Evolutionary conservation across 441 rosid genomes (phyloP).

Genomic region (Populus hybrid): DNA sequence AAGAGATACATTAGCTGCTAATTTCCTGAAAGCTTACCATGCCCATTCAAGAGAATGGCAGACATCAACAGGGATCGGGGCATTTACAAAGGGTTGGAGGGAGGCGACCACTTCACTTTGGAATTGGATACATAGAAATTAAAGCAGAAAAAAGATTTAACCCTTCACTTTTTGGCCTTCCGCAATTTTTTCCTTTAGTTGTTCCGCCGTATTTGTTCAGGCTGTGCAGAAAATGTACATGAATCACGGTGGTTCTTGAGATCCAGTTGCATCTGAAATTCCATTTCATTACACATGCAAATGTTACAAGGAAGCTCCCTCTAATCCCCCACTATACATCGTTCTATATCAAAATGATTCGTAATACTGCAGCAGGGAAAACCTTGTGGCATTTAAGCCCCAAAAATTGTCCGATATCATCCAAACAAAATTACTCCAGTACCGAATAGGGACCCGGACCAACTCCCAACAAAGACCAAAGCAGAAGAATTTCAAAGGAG

Average conservation of each 20-base stretch:
- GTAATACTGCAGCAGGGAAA: background rate
- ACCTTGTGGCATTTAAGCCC: background rate
- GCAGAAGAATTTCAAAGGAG: no score
- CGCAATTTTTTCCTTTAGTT: background rate
- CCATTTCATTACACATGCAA: background rate
- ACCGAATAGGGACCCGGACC: no score
- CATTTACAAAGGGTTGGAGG: no score
- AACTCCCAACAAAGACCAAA: no score
- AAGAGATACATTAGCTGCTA: slow-evolving; percentile 45
- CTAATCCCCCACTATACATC: background rate
- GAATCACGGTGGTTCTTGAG: background rate
- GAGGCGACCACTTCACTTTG: no score
- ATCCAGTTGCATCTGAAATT: background rate
- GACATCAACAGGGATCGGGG: background rate
- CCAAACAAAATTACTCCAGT: background rate
- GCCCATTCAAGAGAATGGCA: slow-evolving; percentile 35
- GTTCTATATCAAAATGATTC: background rate
- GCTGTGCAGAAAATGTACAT: background rate
- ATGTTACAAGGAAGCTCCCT: background rate
- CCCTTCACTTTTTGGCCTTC: background rate
- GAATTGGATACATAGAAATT: background rate
- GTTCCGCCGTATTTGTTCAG: background rate
- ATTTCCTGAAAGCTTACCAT: slow-evolving; percentile 58
- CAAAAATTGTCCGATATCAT: background rate
- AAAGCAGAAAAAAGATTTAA: background rate